Evolutionary conservation across 2,329 filamentous ascomycete species (phyloP).

Genomic region (Pseudocercospora vitis): DNA sequence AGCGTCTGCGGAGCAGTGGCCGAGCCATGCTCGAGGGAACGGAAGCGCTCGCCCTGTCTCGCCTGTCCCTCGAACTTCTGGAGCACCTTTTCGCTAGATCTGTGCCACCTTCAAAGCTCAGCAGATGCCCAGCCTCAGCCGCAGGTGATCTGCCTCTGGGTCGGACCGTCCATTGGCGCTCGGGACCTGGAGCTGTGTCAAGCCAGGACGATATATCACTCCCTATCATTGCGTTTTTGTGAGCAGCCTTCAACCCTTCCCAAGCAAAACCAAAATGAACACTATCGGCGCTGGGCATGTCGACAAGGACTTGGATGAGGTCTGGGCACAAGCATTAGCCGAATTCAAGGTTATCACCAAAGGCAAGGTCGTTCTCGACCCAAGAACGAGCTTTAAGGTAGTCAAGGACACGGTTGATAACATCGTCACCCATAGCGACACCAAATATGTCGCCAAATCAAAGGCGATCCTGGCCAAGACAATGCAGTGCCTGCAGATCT

Average conservation of each 20-base stretch:
- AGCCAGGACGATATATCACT: neutral
- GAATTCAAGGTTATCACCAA: neutral
- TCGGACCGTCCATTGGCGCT: neutral
- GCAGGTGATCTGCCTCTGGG: neutral
- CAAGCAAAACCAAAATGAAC: neutral
- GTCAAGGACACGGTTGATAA: neutral
- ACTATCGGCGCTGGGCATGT: neutral
- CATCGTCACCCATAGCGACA: neutral
- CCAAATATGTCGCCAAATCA: neutral
- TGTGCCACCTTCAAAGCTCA: too few relatives aligned
- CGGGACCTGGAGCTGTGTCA: neutral
- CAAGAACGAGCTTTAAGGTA: neutral
- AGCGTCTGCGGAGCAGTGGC: too few relatives aligned
- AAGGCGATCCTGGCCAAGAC: conserved; percentile 12
- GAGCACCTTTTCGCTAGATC: too few relatives aligned
- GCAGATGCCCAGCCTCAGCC: neutral
- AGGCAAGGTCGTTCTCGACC: neutral
- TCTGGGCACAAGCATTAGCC: neutral
- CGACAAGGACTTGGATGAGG: neutral
- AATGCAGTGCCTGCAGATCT: conserved; percentile 5
- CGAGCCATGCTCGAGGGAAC: too few relatives aligned
- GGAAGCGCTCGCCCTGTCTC: too few relatives aligned
- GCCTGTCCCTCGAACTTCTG: too few relatives aligned
- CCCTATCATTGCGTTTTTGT: neutral
- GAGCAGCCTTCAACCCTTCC: neutral